These are phyloP conservation scores for Camellia granthamiana DNA, from an alignment of 148 eudicot species.

Conservation along the genomic window DNA sequence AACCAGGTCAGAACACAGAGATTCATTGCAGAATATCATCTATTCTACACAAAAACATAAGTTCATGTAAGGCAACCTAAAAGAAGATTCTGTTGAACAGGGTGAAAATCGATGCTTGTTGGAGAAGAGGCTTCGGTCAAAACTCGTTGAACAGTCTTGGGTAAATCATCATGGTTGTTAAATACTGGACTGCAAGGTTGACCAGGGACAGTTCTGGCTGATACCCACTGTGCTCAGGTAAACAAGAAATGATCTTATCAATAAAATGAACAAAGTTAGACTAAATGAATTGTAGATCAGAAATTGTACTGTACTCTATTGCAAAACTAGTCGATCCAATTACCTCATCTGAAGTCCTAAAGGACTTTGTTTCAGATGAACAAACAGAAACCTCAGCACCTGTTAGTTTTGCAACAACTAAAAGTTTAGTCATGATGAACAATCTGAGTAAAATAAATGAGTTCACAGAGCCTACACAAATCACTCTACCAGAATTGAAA, in stretches of 20 bases:
- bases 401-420: not conserved
- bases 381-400: not conserved
- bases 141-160: slow-evolving; percentile 7
- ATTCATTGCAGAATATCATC: not conserved
- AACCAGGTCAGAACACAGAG: not conserved
- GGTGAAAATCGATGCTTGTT: slow-evolving; percentile 25
- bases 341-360: slow-evolving; percentile 4
- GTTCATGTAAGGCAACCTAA: slow-evolving; percentile 4
- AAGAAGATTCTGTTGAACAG: slow-evolving; percentile 18
- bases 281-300: not conserved
- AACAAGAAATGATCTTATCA: not conserved
- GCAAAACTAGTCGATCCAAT: not conserved
- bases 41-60: not conserved
- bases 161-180: slow-evolving; percentile 3
- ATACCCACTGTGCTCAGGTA: not conserved
- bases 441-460: not conserved
- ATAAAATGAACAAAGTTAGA: not conserved
- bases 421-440: not conserved
- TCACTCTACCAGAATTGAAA: not conserved
- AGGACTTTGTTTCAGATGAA: slow-evolving; percentile 1
- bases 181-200: not conserved
- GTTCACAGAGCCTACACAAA: not conserved
- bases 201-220: not conserved
- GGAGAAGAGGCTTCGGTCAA: slow-evolving; percentile 18
- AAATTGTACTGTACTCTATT: not conserved